A percentile compares a stretch with the other conserved stretches of the same genome.
phyloP scores from a whole-genome alignment of 2,329 filamentous ascomycete genomes.

The Fusarium clavum region DNA sequence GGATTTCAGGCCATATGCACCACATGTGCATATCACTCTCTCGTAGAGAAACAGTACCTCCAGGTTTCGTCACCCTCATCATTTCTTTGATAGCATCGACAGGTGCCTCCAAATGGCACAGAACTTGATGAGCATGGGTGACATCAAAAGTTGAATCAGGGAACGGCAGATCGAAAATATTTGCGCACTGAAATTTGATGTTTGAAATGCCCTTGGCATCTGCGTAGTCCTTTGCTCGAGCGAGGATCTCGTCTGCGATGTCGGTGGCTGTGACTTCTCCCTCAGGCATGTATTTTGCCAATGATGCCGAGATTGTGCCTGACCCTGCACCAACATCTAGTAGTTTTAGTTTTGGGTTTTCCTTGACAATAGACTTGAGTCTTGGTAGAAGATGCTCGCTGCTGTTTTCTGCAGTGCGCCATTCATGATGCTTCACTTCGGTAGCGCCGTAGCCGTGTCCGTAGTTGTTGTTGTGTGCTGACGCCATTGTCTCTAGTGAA shows the following conservation, averaged over 20 bases:
- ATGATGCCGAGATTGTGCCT: slow-evolving; percentile 60
- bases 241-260: slow-evolving; percentile 49
- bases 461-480: slow-evolving; percentile 44
- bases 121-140: slow-evolving; percentile 57
- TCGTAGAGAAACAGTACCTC: slow-evolving; percentile 56
- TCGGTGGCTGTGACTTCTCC: slow-evolving; percentile 53
- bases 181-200: slow-evolving; percentile 46
- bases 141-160: slow-evolving; percentile 56
- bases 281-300: slow-evolving; percentile 54
- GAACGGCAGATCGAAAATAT: slow-evolving; percentile 53
- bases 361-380: slow-evolving; percentile 44
- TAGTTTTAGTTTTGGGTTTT: slow-evolving; percentile 52
- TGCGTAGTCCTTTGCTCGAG: slow-evolving; percentile 43
- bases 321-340: slow-evolving; percentile 64
- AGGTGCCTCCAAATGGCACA: slow-evolving; percentile 55
- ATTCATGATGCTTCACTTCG: slow-evolving; percentile 50
- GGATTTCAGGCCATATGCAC: slow-evolving; percentile 47
- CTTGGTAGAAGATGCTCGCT: slow-evolving; percentile 58
- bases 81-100: slow-evolving; percentile 55
- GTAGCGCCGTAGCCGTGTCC: slow-evolving; percentile 43
- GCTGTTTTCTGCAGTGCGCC: slow-evolving; percentile 58
- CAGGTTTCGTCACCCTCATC: slow-evolving; percentile 56
- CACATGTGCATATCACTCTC: slow-evolving; percentile 49
- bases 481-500: slow-evolving; percentile 31
- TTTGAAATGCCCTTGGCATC: slow-evolving; percentile 41